These are phyloP conservation scores for Fusarium cyanostomum DNA, from an alignment of 2,329 filamentous ascomycete genomes.

Conservation along the genomic window DNA sequence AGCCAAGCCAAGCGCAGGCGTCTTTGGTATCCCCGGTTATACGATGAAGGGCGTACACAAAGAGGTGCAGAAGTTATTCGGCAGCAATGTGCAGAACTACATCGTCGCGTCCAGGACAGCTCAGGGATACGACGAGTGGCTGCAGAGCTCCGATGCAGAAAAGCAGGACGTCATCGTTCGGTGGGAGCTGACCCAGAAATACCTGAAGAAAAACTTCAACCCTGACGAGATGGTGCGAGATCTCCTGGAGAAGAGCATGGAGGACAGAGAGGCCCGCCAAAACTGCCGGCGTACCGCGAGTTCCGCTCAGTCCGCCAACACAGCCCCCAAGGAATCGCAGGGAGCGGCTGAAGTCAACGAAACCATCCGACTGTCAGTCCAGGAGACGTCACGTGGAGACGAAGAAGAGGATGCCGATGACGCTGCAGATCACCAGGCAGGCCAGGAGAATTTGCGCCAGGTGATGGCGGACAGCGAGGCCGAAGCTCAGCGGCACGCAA, in stretches of 20 bases:
- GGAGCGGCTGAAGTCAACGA: constrained; percentile 31
- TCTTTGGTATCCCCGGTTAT: not conserved
- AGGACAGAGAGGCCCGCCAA: not conserved
- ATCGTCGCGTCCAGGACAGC: constrained; percentile 76
- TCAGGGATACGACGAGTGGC: constrained; percentile 74
- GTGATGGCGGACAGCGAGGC: constrained; percentile 1
- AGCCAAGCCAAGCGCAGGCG: not conserved
- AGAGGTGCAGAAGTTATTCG: constrained; percentile 61
- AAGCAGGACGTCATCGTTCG: constrained; percentile 66
- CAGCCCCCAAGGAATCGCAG: not conserved
- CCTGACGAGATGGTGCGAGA: constrained; percentile 35
- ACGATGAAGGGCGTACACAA: constrained; percentile 78
- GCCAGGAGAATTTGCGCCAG: constrained; percentile 2
- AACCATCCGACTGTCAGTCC: not conserved
- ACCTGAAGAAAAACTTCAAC: constrained; percentile 26
- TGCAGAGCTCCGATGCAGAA: constrained; percentile 61
- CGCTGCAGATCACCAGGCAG: not conserved
- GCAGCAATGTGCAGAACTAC: constrained; percentile 74
- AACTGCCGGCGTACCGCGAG: not conserved
- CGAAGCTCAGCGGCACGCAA: constrained; percentile 3
- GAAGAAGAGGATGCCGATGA: not conserved
- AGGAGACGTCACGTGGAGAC: not conserved
- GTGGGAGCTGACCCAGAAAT: constrained; percentile 56
- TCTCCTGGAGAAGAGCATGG: constrained; percentile 18
- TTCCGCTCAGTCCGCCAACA: not conserved